phyloP scores from a whole-genome alignment of 805 yeast species.

The Wickerhamomyces silvicola region DNA sequence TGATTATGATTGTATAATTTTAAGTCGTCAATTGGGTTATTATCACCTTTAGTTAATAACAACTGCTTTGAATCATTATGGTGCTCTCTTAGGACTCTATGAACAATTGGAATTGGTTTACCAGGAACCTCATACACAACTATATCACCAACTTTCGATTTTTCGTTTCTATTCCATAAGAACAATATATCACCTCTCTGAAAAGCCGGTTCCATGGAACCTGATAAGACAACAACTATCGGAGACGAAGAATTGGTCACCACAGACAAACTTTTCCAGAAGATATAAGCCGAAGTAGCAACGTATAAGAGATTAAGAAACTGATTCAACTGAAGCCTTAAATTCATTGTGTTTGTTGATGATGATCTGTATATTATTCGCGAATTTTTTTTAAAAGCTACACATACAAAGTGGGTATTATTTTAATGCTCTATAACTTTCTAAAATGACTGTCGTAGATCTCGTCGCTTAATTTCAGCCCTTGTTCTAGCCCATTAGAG shows the following conservation, averaged over 20 bases:
- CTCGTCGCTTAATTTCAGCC: slow-evolving; percentile 11
- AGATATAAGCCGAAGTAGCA: slow-evolving; percentile 81
- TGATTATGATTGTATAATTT: slow-evolving; percentile 75
- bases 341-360: slow-evolving; percentile 38
- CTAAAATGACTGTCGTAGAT: slow-evolving; percentile 6
- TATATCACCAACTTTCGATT: slow-evolving; percentile 77
- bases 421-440: too few species aligned
- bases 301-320: slow-evolving; percentile 70
- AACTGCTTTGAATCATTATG: slow-evolving; percentile 51
- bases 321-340: slow-evolving; percentile 58
- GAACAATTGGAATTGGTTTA: slow-evolving; percentile 91
- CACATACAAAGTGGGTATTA: too few species aligned
- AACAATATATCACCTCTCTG: slow-evolving; percentile 94
- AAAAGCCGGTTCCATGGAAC: slow-evolving; percentile 99
- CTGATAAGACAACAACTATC: slow-evolving; percentile 92
- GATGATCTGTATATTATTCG: too few species aligned
- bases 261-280: slow-evolving; percentile 80
- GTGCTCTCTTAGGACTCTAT: slow-evolving; percentile 87
- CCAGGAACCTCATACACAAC: slow-evolving; percentile 85
- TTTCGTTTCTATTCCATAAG: slow-evolving; percentile 75
- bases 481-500: slow-evolving; percentile 12
- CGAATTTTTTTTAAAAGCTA: too few species aligned
- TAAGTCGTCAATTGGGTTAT: slow-evolving; percentile 87
- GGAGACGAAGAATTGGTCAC: slow-evolving; percentile 84
- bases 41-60: slow-evolving; percentile 91